These are phyloP conservation scores for Trichoderma gracile DNA, from an alignment of 2,329 filamentous ascomycete species.

Conservation along the genomic window DNA sequence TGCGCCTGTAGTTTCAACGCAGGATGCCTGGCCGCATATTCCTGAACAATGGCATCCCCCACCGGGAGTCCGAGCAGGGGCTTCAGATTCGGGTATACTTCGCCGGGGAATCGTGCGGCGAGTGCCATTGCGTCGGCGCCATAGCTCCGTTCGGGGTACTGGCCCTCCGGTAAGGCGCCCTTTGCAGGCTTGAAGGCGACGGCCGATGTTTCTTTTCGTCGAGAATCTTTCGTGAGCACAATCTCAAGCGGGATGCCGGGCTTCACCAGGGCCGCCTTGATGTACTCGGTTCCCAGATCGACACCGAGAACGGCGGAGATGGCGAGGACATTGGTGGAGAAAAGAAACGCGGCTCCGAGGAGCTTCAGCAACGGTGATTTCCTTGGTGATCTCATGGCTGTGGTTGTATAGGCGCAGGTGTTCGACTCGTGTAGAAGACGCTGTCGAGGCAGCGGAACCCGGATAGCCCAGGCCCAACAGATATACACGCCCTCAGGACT, in stretches of 20 bases:
- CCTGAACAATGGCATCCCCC: slow-evolving; percentile 61
- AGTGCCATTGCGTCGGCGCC: slow-evolving; percentile 89
- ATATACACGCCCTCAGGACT: slow-evolving; percentile 1
- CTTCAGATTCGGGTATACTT: slow-evolving; percentile 95
- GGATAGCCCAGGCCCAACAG: slow-evolving; percentile 12
- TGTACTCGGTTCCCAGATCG: slow-evolving; percentile 93
- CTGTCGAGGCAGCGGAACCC: slow-evolving; percentile 27
- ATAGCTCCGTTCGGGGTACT: slow-evolving; percentile 86
- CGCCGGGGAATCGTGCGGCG: slow-evolving; percentile 81
- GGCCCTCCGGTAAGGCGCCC: slow-evolving; percentile 58
- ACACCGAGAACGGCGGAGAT: slow-evolving; percentile 80
- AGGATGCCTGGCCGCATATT: slow-evolving; percentile 77
- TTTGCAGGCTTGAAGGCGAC: slow-evolving; percentile 90
- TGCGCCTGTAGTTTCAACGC: slow-evolving; percentile 68
- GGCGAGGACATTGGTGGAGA: slow-evolving; percentile 51
- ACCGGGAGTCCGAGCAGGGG: slow-evolving; percentile 75
- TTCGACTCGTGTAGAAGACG: neutral
- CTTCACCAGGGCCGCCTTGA: slow-evolving; percentile 95
- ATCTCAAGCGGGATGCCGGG: slow-evolving; percentile 97
- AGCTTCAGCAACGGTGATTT: slow-evolving; percentile 43
- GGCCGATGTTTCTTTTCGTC: slow-evolving; percentile 89
- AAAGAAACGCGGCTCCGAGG: slow-evolving; percentile 42
- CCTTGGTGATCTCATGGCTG: slow-evolving; percentile 39
- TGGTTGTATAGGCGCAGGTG: slow-evolving; percentile 29
- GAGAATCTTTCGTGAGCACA: slow-evolving; percentile 95